Evolutionary conservation across 768 basidiomycete species (phyloP), one percentile per base, ranked within the genome.

Genomic region (Kwoniella sp.): DNA sequence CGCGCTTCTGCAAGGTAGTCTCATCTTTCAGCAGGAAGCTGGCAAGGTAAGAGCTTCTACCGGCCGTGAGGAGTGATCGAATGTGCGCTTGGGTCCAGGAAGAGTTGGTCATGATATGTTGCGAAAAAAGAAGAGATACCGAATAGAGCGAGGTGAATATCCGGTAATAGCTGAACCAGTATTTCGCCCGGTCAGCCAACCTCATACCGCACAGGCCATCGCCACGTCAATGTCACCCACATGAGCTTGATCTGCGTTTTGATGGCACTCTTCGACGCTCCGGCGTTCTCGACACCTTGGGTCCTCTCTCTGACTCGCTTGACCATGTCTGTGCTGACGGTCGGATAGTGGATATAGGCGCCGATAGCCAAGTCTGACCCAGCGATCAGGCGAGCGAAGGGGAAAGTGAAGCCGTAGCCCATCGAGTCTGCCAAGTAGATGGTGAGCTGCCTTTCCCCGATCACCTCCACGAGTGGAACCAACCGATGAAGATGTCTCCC

Each of bases 331-430:
- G 89, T 90, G 75, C 91, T 93, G 76, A 99, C 95, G 7, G 91
- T 96, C 0, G 96, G 96, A 76, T 96, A 99, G 80, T 99, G 96
- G 11, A 93, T 87, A 73, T 98, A 99, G 29, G 93, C 90, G 9
- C 90, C 93, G 25, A 95, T 85, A 1, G 90, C 88, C 45, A 92
- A 84, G 17, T 83, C 65, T 22, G 65, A 29, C 0, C 81, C 81
- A 17, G 86, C 85, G 1, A 95, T 74, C 57, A 87, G 81, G 0
- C 86, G 81, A 8, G 93, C 88, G 30, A 90, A 82, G 20, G 89
- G 92, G 79, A 91, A 93, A 1, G 92, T 92, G 76, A 97, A 97
- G 0, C 93, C 93, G 72, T 93, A 96, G 29, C 96, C 96, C 94
- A 98, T 98, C 0, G 93, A 92, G 78, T 99, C 95, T 96, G 71